Base-by-base conservation (phyloP, 805 yeast genomes). In the Spathaspora boniae region DNA sequence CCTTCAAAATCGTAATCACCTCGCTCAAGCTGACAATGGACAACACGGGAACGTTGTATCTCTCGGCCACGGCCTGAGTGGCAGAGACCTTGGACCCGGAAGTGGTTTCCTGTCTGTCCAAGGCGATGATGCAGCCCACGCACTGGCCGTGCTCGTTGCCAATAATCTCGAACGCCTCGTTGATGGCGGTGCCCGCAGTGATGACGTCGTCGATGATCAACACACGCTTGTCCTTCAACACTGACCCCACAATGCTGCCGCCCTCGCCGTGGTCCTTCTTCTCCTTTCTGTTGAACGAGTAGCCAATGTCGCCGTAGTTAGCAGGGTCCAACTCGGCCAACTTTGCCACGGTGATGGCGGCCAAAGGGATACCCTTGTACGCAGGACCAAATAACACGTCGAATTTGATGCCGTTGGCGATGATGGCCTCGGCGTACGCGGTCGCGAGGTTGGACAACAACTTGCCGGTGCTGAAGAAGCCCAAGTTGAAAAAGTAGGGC, bases 251-350 rank as follows among this genome's bases (percentile, higher is more conserved):
- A 49, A 91, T 85, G 38, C 76, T 76, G 9, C 98, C 98, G 47
- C 98, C 98, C 67, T 91, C 98, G 38, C 98, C 98, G 56, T 91
- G 98, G 56, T 89, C 96, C 65, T 91, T 91, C 70, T 84, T 83
- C 62, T 88, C 96, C 66, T 91, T 93, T 62, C 98, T 80, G 72
- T 91, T 91, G 72, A 87, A 91, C n/a, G 97, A 80, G 59, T 89
- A 93, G 30, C 86, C 87, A 32, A 86, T 68, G 41, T 78, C 59
- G 34, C 76, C 78, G 54, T 78, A 88, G 53, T 82, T 80, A 38
- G 75, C 77, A n/a, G 87, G 86, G 40, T 86, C 93, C 47, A 88
- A 70, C 64, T 93, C 98, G 24, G 91, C 93, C 42, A 93, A 72
- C 61, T 93, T 91, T 40, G 93, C 91, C 40, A 85, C 87, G 11